A percentile compares a stretch with the other conserved stretches of the same genome.
Evolutionary conservation across 148 eudicot genomes (phyloP).

Genomic region (Simmondsia chinensis): DNA sequence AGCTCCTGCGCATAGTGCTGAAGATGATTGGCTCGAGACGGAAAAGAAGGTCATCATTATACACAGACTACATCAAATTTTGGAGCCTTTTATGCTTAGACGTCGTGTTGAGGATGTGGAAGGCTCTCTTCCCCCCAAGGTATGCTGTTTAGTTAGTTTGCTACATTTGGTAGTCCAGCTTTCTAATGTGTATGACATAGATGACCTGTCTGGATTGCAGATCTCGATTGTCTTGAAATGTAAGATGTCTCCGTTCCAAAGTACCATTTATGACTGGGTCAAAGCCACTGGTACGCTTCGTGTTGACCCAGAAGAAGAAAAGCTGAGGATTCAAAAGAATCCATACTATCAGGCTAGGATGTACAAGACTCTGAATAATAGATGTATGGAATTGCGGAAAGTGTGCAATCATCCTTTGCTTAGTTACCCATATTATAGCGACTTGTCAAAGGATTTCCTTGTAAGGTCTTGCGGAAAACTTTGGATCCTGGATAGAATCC

Average conservation of each 20-base stretch:
- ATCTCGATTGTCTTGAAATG: slow-evolving; percentile 83
- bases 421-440: slow-evolving; percentile 78
- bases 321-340: slow-evolving; percentile 52
- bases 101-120: slow-evolving; percentile 99
- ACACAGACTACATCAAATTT: slow-evolving; percentile 94
- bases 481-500: slow-evolving; percentile 85
- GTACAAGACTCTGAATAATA: slow-evolving; percentile 62
- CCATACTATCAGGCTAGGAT: slow-evolving; percentile 64
- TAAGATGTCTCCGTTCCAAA: slow-evolving; percentile 90
- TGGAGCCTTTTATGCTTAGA: slow-evolving; percentile 99
- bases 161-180: not conserved
- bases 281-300: slow-evolving; percentile 91
- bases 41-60: slow-evolving; percentile 96
- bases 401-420: slow-evolving; percentile 94
- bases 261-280: slow-evolving; percentile 92
- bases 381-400: slow-evolving; percentile 98
- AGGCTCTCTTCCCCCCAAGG: slow-evolving; percentile 99
- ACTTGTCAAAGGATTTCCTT: slow-evolving; percentile 84
- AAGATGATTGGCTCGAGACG: slow-evolving; percentile 99
- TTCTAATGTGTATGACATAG: slow-evolving; percentile 20
- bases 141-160: slow-evolving; percentile 12
- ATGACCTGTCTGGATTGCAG: slow-evolving; percentile 32
- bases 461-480: slow-evolving; percentile 92
- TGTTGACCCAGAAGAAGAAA: slow-evolving; percentile 96
- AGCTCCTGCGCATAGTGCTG: slow-evolving; percentile 60